Percentiles rank a stretch among this genome's conserved stretches.
Conservation (phyloP, 345 rosid genomes). For the Populus tremula region DNA sequence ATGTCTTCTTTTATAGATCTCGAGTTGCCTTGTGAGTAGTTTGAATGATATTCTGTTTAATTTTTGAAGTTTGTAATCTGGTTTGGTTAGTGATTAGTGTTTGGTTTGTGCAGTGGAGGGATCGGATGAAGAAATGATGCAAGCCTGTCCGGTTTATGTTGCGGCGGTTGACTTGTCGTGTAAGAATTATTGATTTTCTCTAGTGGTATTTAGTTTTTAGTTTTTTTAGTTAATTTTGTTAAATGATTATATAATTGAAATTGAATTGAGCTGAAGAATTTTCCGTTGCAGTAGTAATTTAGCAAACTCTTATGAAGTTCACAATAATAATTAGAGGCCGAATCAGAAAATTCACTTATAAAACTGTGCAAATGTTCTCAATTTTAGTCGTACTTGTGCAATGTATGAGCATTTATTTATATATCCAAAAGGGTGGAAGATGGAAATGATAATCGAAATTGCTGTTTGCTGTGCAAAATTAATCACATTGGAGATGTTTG, state of each 20-base stretch:
- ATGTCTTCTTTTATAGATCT: slow-evolving; percentile 92
- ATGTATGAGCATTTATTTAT: no score
- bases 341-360: neutral
- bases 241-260: neutral
- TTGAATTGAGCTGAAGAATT: slow-evolving; percentile 1
- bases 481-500: no score
- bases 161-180: slow-evolving; percentile 93
- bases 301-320: neutral
- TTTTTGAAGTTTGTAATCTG: neutral
- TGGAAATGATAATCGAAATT: neutral
- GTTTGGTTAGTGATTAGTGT: neutral
- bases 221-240: neutral
- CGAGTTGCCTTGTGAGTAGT: slow-evolving; percentile 61
- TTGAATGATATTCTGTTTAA: neutral
- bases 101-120: slow-evolving; percentile 53
- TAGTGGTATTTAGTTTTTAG: neutral
- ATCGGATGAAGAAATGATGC: slow-evolving; percentile 68
- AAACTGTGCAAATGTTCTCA: neutral
- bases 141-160: slow-evolving; percentile 90
- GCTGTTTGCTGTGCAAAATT: no score
- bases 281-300: neutral
- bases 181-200: slow-evolving; percentile 31
- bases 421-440: neutral
- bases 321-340: no score
- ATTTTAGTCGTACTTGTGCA: no score